Percentiles rank a stretch among this genome's conserved stretches.
Conservation (phyloP, 371 early-diverging fungal species). For the Enterospora canceri region DNA sequence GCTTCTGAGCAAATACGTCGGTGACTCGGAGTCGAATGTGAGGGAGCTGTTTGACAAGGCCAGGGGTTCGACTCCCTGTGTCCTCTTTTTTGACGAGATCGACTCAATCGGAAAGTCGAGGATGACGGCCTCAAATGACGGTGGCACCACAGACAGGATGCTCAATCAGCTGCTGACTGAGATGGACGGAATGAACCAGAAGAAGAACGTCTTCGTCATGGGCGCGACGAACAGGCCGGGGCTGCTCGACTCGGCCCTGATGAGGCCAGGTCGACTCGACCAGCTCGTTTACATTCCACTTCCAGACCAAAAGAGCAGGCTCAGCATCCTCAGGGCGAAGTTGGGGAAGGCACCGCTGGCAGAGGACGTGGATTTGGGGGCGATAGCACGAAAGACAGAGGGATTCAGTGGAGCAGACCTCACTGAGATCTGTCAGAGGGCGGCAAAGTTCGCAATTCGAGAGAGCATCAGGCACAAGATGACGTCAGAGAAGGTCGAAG, state of each 20-base stretch:
- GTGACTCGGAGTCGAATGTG: slow-evolving; percentile 97
- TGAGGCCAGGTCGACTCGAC: slow-evolving; percentile 95
- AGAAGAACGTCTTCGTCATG: slow-evolving; percentile 82
- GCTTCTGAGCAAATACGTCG: slow-evolving; percentile 98
- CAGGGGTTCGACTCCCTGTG: slow-evolving; percentile 94
- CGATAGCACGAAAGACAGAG: slow-evolving; percentile 73
- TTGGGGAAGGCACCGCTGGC: slow-evolving; percentile 89
- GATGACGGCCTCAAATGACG: slow-evolving; percentile 71
- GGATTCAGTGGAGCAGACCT: slow-evolving; percentile 99
- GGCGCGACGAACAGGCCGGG: slow-evolving; percentile 94
- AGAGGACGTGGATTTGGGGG: slow-evolving; percentile 67
- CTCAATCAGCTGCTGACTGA: slow-evolving; percentile 97
- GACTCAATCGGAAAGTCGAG: slow-evolving; percentile 96
- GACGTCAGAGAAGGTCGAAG: slow-evolving; percentile 1
- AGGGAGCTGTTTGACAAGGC: slow-evolving; percentile 99
- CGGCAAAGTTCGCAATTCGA: slow-evolving; percentile 93
- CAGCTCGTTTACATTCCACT: slow-evolving; percentile 59
- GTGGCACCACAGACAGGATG: slow-evolving; percentile 77
- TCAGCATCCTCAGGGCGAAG: slow-evolving; percentile 71
- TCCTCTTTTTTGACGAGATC: slow-evolving; percentile 99
- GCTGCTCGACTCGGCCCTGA: slow-evolving; percentile 70
- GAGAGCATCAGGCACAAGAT: slow-evolving; percentile 87
- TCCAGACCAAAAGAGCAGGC: slow-evolving; percentile 73
- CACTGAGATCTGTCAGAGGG: slow-evolving; percentile 96
- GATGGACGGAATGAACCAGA: slow-evolving; percentile 99